Conservation (phyloP, 2,329 filamentous ascomycete species). For the Talaromyces sp. region DNA sequence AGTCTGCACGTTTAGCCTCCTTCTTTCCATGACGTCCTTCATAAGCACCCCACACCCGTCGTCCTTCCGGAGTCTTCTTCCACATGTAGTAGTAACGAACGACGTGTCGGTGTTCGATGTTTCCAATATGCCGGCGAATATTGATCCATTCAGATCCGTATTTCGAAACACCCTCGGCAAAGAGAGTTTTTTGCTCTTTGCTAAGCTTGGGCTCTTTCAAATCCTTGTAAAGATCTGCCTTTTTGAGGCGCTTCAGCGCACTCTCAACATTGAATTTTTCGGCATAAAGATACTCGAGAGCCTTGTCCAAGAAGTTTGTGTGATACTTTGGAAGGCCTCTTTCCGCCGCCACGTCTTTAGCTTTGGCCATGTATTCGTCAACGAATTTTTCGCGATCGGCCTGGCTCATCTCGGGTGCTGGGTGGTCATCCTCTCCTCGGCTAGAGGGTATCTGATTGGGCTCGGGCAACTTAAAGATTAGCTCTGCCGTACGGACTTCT, state of each 20-base stretch:
- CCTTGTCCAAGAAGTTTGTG: slow-evolving; percentile 85
- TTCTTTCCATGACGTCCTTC: slow-evolving; percentile 87
- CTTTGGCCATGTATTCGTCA: slow-evolving; percentile 71
- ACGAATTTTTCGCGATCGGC: slow-evolving; percentile 57
- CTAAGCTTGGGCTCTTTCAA: slow-evolving; percentile 83
- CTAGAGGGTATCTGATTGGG: slow-evolving; percentile 44
- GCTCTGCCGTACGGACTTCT: slow-evolving; percentile 67
- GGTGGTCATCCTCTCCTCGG: slow-evolving; percentile 42
- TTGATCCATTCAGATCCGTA: slow-evolving; percentile 85
- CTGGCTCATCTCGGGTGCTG: slow-evolving; percentile 33
- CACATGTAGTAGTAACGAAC: slow-evolving; percentile 95
- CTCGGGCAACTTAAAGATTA: slow-evolving; percentile 74
- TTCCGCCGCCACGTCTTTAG: slow-evolving; percentile 60
- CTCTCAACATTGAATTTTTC: slow-evolving; percentile 67
- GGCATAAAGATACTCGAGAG: slow-evolving; percentile 68
- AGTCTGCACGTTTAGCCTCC: slow-evolving; percentile 64
- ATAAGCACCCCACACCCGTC: slow-evolving; percentile 85
- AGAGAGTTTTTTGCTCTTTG: slow-evolving; percentile 76
- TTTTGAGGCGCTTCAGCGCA: slow-evolving; percentile 67
- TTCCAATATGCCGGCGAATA: slow-evolving; percentile 77
- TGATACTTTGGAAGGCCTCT: slow-evolving; percentile 71
- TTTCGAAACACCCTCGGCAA: slow-evolving; percentile 85
- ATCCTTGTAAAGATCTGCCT: slow-evolving; percentile 63
- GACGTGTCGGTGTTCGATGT: slow-evolving; percentile 72
- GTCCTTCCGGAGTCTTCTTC: slow-evolving; percentile 88